These are phyloP conservation scores for Prinsepia uniflora DNA, from an alignment of 306 rosid species.

Conservation along the genomic window DNA sequence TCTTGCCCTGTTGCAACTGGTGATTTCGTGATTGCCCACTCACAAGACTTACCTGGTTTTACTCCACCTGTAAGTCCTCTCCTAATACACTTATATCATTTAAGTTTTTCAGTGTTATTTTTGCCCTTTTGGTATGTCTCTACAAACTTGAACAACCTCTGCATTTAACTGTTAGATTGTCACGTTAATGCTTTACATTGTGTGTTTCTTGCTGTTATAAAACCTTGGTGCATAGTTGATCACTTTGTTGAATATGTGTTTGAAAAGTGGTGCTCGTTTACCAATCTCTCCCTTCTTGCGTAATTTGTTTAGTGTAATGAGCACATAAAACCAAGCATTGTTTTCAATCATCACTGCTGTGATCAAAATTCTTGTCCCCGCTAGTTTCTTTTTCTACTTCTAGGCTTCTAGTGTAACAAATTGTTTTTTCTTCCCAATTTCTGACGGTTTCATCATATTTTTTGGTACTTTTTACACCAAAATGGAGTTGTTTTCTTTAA, in stretches of 20 bases:
- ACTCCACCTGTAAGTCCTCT: slow-evolving; percentile 79
- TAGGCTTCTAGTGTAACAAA: not conserved
- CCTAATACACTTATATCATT: not conserved
- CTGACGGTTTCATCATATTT: too few relatives aligned
- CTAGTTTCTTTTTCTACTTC: not conserved
- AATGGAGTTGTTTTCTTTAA: too few relatives aligned
- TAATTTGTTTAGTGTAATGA: not conserved
- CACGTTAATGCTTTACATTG: not conserved
- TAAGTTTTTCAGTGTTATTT: not conserved
- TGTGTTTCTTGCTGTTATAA: not conserved
- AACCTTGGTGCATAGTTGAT: not conserved
- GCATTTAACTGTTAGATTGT: not conserved
- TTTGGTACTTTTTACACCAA: too few relatives aligned
- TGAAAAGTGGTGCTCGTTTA: not conserved
- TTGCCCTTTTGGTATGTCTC: not conserved
- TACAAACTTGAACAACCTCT: not conserved
- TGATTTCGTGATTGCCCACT: slow-evolving; percentile 71
- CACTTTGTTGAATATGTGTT: not conserved
- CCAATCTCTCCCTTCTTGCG: not conserved
- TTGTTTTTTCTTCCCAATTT: too few relatives aligned
- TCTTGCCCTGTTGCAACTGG: slow-evolving; percentile 77
- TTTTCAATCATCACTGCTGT: not conserved
- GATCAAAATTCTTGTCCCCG: not conserved
- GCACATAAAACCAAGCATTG: not conserved
- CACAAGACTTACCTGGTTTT: slow-evolving; percentile 65